Conservation (phyloP, 208 protist genomes). For the Trypanosomatidae sp. region DNA sequence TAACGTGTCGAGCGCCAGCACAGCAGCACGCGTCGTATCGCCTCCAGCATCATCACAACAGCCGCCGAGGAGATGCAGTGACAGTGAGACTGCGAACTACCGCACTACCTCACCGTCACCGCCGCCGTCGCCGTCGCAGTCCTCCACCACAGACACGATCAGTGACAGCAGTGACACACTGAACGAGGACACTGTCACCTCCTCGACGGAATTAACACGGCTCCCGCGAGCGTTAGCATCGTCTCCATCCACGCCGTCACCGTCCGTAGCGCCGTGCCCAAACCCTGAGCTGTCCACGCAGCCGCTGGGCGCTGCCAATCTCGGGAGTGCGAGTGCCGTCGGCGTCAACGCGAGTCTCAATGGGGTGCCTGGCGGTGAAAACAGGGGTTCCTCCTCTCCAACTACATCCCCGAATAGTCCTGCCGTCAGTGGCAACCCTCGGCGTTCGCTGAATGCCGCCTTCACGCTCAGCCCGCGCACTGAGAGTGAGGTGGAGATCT, state of each 20-base stretch:
- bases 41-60: background rate
- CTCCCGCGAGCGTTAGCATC: background rate
- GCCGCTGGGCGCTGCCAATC: background rate
- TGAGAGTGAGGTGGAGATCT: slow-evolving; percentile 37
- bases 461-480: slow-evolving; percentile 65
- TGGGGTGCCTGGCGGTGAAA: background rate
- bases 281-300: slow-evolving; percentile 1
- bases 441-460: slow-evolving; percentile 55
- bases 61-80: background rate
- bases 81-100: background rate
- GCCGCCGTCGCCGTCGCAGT: background rate
- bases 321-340: slow-evolving; percentile 1
- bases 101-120: background rate
- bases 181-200: slow-evolving; percentile 2
- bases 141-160: background rate
- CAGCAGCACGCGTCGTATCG: background rate
- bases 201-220: background rate
- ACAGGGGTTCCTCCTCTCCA: background rate
- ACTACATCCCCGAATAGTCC: slow-evolving; percentile 1
- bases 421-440: slow-evolving; percentile 26
- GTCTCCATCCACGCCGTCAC: background rate
- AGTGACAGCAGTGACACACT: background rate
- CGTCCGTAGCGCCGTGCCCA: background rate
- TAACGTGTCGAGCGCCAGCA: background rate
- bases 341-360: background rate